A percentile compares a stretch with the other conserved stretches of the same genome.
These are phyloP conservation scores for Paecilomyces fulvus DNA, from an alignment of 2,329 filamentous ascomycete species.

Conservation along the genomic window DNA sequence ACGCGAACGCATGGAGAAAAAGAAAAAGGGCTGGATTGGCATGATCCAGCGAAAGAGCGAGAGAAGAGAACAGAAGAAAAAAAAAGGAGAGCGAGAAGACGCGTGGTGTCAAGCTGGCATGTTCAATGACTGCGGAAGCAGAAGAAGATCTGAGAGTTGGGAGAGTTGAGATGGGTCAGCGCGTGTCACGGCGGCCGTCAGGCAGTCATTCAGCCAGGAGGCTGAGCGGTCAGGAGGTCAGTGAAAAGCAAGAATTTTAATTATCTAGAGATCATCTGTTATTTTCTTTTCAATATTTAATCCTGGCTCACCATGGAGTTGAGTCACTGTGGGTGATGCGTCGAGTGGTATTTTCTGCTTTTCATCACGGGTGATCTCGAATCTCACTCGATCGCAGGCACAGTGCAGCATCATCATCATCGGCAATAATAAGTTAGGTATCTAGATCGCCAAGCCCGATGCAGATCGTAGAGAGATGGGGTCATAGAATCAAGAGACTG, in stretches of 20 bases:
- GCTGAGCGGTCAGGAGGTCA: not conserved
- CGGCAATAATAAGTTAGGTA: not conserved
- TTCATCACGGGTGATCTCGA: not conserved
- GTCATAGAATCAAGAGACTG: not conserved
- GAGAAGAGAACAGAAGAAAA: not conserved
- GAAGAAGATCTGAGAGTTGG: not conserved
- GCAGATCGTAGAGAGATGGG: not conserved
- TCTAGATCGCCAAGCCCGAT: not conserved
- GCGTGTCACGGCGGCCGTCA: not conserved
- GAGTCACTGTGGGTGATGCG: not conserved
- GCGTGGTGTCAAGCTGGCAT: not conserved
- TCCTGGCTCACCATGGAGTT: not conserved
- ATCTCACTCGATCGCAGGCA: not conserved
- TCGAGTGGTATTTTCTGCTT: not conserved
- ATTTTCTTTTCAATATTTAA: not conserved
- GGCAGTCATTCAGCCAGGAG: not conserved
- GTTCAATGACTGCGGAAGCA: not conserved
- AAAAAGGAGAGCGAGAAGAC: not conserved
- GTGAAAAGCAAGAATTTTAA: not conserved
- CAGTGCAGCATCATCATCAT: not conserved
- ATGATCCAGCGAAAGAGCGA: slow-evolving; percentile 16
- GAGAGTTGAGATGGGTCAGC: not conserved
- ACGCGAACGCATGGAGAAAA: slow-evolving; percentile 15
- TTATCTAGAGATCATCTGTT: not conserved
- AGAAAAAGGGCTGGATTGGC: slow-evolving; percentile 18